A percentile compares a stretch with the other conserved stretches of the same genome.
Conservation (phyloP, 257 asterid species). For the Solanum sejunctum region DNA sequence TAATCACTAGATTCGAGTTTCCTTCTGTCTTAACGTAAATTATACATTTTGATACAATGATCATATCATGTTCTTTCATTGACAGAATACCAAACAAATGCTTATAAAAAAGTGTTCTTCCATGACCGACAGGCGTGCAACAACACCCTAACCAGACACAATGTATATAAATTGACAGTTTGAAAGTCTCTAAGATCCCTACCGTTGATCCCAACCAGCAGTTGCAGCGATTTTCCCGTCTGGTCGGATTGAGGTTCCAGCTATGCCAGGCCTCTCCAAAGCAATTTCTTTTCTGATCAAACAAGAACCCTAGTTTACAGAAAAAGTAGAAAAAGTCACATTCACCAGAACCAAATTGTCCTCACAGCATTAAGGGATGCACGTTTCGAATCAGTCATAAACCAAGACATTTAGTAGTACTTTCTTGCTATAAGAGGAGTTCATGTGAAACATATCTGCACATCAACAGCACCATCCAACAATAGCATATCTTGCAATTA, state of each 20-base stretch:
- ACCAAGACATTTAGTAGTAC: neutral
- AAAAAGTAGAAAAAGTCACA: neutral
- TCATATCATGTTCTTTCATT: neutral
- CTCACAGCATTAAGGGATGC: neutral
- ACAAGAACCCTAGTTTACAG: slow-evolving; percentile 35
- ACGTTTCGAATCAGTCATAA: neutral
- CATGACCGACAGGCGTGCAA: neutral
- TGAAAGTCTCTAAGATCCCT: neutral
- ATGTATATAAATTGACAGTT: neutral
- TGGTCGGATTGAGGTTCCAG: slow-evolving; percentile 55
- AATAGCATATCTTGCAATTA: neutral
- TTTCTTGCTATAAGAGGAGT: neutral
- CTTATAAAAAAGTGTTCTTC: neutral
- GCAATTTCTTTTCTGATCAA: slow-evolving; percentile 54
- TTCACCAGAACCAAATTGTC: neutral
- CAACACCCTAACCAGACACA: neutral
- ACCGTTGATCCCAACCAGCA: slow-evolving; percentile 92
- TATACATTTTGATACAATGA: neutral
- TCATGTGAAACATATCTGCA: neutral
- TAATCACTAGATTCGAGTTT: neutral
- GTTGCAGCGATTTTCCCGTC: slow-evolving; percentile 68
- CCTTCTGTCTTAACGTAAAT: neutral
- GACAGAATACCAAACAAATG: neutral
- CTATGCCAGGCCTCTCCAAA: slow-evolving; percentile 69
- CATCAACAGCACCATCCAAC: neutral